These are phyloP conservation scores for Penicillium fuscoglaucum DNA, from an alignment of 2,329 filamentous ascomycete species.

Conservation along the genomic window DNA sequence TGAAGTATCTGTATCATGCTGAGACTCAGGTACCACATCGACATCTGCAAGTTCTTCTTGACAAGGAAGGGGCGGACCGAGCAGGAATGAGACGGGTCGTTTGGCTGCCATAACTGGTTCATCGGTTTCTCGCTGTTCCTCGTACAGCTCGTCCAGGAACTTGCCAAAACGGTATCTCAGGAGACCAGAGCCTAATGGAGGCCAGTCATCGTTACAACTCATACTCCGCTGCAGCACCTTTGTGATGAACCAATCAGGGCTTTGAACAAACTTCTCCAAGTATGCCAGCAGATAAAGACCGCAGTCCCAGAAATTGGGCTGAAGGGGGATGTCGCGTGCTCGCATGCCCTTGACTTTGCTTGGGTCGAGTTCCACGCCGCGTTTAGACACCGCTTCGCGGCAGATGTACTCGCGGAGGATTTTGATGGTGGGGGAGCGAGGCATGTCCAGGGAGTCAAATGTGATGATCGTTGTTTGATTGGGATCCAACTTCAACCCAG, in stretches of 20 bases:
- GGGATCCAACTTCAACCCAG: slow-evolving; percentile 47
- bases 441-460: slow-evolving; percentile 75
- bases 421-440: slow-evolving; percentile 64
- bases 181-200: slow-evolving; percentile 53
- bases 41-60: background rate
- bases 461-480: slow-evolving; percentile 73
- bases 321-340: slow-evolving; percentile 72
- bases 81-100: slow-evolving; percentile 35
- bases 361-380: slow-evolving; percentile 49
- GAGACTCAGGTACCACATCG: slow-evolving; percentile 1
- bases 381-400: slow-evolving; percentile 69
- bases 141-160: slow-evolving; percentile 64
- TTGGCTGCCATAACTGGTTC: slow-evolving; percentile 35
- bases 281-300: slow-evolving; percentile 86
- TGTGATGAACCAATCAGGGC: slow-evolving; percentile 69
- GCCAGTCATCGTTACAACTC: slow-evolving; percentile 56
- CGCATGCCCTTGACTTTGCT: slow-evolving; percentile 61
- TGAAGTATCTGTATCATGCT: background rate
- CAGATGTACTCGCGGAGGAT: slow-evolving; percentile 74
- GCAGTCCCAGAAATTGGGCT: slow-evolving; percentile 85
- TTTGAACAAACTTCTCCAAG: slow-evolving; percentile 73
- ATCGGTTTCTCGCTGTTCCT: slow-evolving; percentile 52
- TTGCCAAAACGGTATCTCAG: slow-evolving; percentile 67
- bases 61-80: slow-evolving; percentile 21
- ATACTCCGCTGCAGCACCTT: slow-evolving; percentile 68